A percentile compares a stretch with the other conserved stretches of the same genome.
phyloP scores from a whole-genome alignment of 108 stramenopile genomes.

The Craspedostauros australis region DNA sequence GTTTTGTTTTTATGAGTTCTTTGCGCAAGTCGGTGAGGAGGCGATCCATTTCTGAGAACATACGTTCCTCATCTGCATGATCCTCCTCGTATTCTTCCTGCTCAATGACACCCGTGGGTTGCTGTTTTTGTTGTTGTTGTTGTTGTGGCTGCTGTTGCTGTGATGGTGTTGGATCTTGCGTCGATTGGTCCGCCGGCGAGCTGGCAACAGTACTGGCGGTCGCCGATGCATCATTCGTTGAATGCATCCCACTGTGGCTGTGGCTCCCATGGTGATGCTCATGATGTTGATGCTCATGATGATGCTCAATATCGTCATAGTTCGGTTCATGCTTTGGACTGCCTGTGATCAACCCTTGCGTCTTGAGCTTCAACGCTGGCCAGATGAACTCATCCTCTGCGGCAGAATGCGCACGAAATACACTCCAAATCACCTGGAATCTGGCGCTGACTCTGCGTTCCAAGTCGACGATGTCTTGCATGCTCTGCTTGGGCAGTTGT shows the following conservation, averaged over 20 bases:
- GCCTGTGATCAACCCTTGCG: slow-evolving; percentile 35
- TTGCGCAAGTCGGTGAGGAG: slow-evolving; percentile 54
- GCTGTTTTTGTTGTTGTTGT: too few species aligned
- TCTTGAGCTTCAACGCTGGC: slow-evolving; percentile 83
- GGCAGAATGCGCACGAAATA: slow-evolving; percentile 91
- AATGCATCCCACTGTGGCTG: background rate
- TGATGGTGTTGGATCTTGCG: slow-evolving; percentile 2
- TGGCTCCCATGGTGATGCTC: background rate
- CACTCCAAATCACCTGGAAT: slow-evolving; percentile 90
- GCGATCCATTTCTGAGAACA: slow-evolving; percentile 72
- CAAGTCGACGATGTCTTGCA: slow-evolving; percentile 29
- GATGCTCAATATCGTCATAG: background rate
- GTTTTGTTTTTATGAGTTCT: slow-evolving; percentile 20
- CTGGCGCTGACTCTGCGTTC: slow-evolving; percentile 69
- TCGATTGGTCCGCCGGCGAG: slow-evolving; percentile 1
- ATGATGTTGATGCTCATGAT: too few species aligned
- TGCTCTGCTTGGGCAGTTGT: too few species aligned
- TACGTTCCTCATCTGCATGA: slow-evolving; percentile 86
- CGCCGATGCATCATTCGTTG: too few species aligned
- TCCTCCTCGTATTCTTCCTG: slow-evolving; percentile 92
- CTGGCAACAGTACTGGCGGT: too few species aligned
- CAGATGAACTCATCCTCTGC: slow-evolving; percentile 97
- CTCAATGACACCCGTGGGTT: slow-evolving; percentile 38
- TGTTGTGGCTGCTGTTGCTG: too few species aligned
- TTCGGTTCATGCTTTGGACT: slow-evolving; percentile 15